Evolutionary conservation across 208 protist species (phyloP), one percentile per base, ranked within the genome.

Genomic region (Trypanosoma conorhini): DNA sequence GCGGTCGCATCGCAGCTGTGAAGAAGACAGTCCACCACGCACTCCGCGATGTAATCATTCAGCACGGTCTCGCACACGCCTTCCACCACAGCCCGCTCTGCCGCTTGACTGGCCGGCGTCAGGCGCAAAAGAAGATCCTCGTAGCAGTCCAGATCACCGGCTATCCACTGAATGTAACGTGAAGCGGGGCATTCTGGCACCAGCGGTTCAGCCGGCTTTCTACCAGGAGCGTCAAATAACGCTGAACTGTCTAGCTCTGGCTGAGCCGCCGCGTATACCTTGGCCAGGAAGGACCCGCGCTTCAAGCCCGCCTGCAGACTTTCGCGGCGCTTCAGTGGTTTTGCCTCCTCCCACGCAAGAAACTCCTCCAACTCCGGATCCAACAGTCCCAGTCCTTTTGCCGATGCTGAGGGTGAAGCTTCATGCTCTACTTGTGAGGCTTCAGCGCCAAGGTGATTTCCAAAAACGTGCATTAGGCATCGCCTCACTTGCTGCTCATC

Each of bases 151-250:
- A 88, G 73, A 15, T 87, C 81, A 4, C 42, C 40, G 24, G 83
- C 72, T 38, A 91, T 75, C 83, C 86, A 91, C 51, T 76, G 48
- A 21, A 91, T 71, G 69, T 88, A 91, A 0, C 74, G 83, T 10
- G 81, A 55, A 28, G 81, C 65, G 1, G 64, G 12, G 5, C 82
- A 77, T 30, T 67, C 46, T 4, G 86, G 86, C 13, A 67, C 78
- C 4, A 91, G 55, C 54, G 57, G 51, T 21, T 31, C 9, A 38
- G 24, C 33, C 30, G 5, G 1, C 51, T 22, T 13, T 31, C 33
- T 33, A 46, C 22, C 35, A 3, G n/a, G 9, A n/a, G 19, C 33
- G 33, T 26, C 26, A 60, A 52, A 40, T 13, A 73, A 10, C 48
- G 22, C 35, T 40, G 44, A 61, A 38, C 19, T 60, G 24, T 22